These are phyloP conservation scores for Bodo saltans DNA, from an alignment of 78 protist genomes.

Conservation along the genomic window DNA sequence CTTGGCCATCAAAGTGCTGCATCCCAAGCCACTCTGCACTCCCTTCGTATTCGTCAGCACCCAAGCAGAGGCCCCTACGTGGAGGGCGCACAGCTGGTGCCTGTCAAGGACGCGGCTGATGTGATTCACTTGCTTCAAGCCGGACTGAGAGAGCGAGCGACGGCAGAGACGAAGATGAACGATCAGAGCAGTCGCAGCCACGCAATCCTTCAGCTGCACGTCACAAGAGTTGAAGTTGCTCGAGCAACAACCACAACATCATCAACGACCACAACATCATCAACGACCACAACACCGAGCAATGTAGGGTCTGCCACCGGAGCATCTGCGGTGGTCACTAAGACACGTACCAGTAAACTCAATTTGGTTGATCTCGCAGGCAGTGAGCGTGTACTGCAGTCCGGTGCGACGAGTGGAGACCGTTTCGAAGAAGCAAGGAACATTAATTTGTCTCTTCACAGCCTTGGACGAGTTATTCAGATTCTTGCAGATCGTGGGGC, in stretches of 20 bases:
- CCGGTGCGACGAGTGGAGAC: constrained; percentile 55
- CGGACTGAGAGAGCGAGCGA: constrained; percentile 41
- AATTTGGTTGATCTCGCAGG: constrained; percentile 68
- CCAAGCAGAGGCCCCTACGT: constrained; percentile 76
- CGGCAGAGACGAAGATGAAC: constrained; percentile 73
- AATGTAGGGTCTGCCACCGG: constrained; percentile 20
- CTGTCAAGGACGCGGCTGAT: constrained; percentile 38
- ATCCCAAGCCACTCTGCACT: not conserved
- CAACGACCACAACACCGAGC: not conserved
- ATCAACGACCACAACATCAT: too few species aligned
- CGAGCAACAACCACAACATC: too few species aligned
- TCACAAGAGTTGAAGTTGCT: not conserved
- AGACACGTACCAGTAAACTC: constrained; percentile 1
- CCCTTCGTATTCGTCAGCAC: constrained; percentile 62
- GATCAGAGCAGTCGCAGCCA: constrained; percentile 61
- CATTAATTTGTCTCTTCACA: constrained; percentile 57
- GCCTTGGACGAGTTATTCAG: constrained; percentile 61
- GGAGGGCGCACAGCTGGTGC: constrained; percentile 38
- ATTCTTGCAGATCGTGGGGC: constrained; percentile 46
- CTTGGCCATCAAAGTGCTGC: too few species aligned
- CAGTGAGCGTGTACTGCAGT: constrained; percentile 39
- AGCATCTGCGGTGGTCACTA: not conserved
- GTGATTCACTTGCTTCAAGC: not conserved
- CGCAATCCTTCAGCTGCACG: constrained; percentile 50
- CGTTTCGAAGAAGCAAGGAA: constrained; percentile 46